Evolutionary conservation across 2,329 filamentous ascomycete species (phyloP).

Genomic region (Exophiala aquamarina): DNA sequence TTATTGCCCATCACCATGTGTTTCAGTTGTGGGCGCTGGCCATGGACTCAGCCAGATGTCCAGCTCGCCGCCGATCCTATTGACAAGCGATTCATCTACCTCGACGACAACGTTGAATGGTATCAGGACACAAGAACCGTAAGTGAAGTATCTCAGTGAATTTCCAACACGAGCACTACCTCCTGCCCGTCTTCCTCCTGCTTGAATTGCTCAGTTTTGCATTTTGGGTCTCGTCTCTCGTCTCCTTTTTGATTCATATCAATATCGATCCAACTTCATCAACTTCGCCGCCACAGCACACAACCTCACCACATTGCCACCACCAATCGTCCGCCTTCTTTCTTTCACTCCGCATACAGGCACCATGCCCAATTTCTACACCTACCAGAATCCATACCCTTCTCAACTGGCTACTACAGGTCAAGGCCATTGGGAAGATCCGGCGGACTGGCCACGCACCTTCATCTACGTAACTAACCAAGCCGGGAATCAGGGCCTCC

Average conservation of each 20-base stretch:
- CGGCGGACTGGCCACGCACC: slow-evolving; percentile 25
- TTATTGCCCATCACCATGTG: slow-evolving; percentile 24
- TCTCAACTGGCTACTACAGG: slow-evolving; percentile 16
- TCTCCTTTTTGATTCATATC: slow-evolving; percentile 5
- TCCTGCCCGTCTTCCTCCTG: slow-evolving; percentile 1
- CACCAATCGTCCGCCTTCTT: background rate
- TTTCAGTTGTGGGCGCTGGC: slow-evolving; percentile 27
- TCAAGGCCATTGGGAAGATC: slow-evolving; percentile 21
- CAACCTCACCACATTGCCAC: background rate
- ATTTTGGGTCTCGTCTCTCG: no score
- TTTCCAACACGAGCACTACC: background rate
- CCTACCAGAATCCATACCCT: slow-evolving; percentile 22
- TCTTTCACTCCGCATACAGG: background rate
- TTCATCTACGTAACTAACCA: slow-evolving; percentile 26
- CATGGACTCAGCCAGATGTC: slow-evolving; percentile 21
- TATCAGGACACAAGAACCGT: slow-evolving; percentile 26
- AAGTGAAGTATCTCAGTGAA: slow-evolving; percentile 19
- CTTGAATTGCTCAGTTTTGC: background rate
- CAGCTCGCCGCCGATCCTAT: slow-evolving; percentile 24
- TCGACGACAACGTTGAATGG: slow-evolving; percentile 24
- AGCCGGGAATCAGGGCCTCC: slow-evolving; percentile 24
- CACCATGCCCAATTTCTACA: slow-evolving; percentile 22
- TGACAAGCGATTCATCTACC: slow-evolving; percentile 27
- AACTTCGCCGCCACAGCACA: background rate
- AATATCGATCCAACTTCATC: slow-evolving; percentile 1